A percentile compares a stretch with the other conserved stretches of the same genome.
Conservation (phyloP, 331 rosid genomes). For the Prunus yedoensis region DNA sequence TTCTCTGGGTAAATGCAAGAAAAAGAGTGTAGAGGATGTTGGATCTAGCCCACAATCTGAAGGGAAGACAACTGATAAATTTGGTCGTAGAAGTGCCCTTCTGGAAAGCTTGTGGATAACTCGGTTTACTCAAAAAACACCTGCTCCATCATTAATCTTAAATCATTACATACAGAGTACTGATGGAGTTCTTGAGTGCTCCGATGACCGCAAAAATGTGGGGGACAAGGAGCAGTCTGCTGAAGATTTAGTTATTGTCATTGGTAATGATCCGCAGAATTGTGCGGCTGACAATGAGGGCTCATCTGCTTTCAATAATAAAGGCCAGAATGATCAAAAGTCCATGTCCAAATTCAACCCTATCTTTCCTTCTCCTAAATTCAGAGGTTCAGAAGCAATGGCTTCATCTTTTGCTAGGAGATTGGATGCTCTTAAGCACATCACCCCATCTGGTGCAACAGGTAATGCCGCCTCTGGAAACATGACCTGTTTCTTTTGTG, state of each 20-base stretch:
- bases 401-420: slow-evolving; percentile 69
- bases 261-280: slow-evolving; percentile 29
- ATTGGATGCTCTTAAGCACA: slow-evolving; percentile 65
- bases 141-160: slow-evolving; percentile 26
- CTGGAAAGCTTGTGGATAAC: slow-evolving; percentile 67
- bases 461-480: slow-evolving; percentile 32
- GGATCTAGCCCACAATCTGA: slow-evolving; percentile 36
- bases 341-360: slow-evolving; percentile 30
- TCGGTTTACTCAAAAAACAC: slow-evolving; percentile 51
- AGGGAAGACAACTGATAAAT: slow-evolving; percentile 33
- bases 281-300: slow-evolving; percentile 30
- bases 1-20: slow-evolving; percentile 41
- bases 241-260: slow-evolving; percentile 28
- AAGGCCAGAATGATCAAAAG: slow-evolving; percentile 32
- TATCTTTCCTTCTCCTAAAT: slow-evolving; percentile 28
- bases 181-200: slow-evolving; percentile 36
- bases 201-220: slow-evolving; percentile 28
- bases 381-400: slow-evolving; percentile 51
- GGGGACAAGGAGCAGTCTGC: slow-evolving; percentile 28
- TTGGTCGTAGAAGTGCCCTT: slow-evolving; percentile 33
- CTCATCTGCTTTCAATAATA: slow-evolving; percentile 24
- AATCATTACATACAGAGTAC: slow-evolving; percentile 28
- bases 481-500: slow-evolving; percentile 66
- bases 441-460: slow-evolving; percentile 28
- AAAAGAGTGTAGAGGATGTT: slow-evolving; percentile 29